A percentile compares a stretch with the other conserved stretches of the same genome.
phyloP scores from a whole-genome alignment of 331 rosid species.

The Dryas integrifolia region DNA sequence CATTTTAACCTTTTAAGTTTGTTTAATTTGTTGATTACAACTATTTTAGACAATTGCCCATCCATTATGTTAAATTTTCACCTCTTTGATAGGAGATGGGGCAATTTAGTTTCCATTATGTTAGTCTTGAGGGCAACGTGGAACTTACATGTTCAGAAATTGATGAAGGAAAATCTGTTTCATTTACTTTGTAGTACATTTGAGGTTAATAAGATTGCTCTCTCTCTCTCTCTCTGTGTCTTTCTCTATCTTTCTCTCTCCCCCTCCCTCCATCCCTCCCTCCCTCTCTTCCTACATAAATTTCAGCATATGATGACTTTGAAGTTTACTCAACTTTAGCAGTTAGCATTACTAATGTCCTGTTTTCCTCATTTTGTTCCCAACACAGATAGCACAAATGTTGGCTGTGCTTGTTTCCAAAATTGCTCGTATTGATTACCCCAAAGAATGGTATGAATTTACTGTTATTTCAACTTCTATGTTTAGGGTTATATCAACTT shows the following conservation, averaged over 20 bases:
- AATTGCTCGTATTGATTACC: slow-evolving; percentile 92
- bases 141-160: neutral
- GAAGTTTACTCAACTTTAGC: slow-evolving; percentile 7
- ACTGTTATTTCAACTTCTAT: slow-evolving; percentile 16
- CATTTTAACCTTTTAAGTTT: neutral
- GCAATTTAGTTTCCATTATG: neutral
- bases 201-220: slow-evolving; percentile 6
- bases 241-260: neutral
- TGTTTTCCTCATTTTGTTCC: slow-evolving; percentile 19
- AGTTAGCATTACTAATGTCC: slow-evolving; percentile 25
- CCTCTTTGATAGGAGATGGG: slow-evolving; percentile 4
- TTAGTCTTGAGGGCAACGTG: neutral
- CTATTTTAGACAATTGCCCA: neutral
- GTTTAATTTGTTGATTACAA: neutral
- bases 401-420: slow-evolving; percentile 89
- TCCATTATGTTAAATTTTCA: neutral
- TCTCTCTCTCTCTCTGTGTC: slow-evolving; percentile 1
- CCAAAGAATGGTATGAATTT: slow-evolving; percentile 72
- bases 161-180: neutral
- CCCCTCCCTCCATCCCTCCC: neutral
- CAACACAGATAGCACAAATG: slow-evolving; percentile 73
- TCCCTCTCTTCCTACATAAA: neutral
- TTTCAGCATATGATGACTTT: neutral
- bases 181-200: slow-evolving; percentile 3
- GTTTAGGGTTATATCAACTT: slow-evolving; percentile 15